phyloP scores from a whole-genome alignment of 2,329 filamentous ascomycete genomes.

The Fusarium aywerte region DNA sequence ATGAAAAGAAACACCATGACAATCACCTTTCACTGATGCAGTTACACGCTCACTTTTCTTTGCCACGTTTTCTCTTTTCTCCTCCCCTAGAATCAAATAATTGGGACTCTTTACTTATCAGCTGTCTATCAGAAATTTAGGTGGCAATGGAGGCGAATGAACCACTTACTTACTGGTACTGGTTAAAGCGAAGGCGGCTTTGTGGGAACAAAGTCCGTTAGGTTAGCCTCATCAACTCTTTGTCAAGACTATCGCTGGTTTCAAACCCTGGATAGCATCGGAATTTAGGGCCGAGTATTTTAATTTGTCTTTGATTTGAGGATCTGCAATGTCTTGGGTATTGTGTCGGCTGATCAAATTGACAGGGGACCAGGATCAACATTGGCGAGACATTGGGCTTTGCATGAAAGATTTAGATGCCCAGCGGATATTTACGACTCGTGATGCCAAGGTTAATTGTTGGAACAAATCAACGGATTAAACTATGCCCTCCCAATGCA shows the following conservation, averaged over 20 bases:
- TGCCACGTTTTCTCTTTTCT: slow-evolving; percentile 2
- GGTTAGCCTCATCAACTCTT: not conserved
- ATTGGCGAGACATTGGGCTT: not conserved
- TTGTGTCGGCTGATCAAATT: slow-evolving; percentile 17
- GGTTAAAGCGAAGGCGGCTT: not conserved
- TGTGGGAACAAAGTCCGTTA: not conserved
- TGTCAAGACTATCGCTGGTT: not conserved
- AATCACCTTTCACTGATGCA: slow-evolving; percentile 7
- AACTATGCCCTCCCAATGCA: slow-evolving; percentile 7
- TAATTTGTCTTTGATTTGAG: not conserved
- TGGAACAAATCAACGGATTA: not conserved
- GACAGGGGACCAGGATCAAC: slow-evolving; percentile 18
- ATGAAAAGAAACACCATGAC: slow-evolving; percentile 3
- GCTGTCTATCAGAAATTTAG: not conserved
- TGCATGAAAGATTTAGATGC: not conserved
- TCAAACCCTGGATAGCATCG: slow-evolving; percentile 4
- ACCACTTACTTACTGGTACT: not conserved
- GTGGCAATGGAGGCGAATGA: slow-evolving; percentile 18
- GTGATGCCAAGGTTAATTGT: not conserved
- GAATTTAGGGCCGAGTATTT: not conserved
- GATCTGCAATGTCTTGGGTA: slow-evolving; percentile 1
- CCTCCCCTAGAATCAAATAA: not conserved
- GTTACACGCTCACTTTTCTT: slow-evolving; percentile 1
- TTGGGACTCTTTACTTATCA: not conserved
- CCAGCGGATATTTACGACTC: not conserved